Base-by-base conservation (phyloP, 495 filamentous ascomycete species). In the Penicillium cinerascens region DNA sequence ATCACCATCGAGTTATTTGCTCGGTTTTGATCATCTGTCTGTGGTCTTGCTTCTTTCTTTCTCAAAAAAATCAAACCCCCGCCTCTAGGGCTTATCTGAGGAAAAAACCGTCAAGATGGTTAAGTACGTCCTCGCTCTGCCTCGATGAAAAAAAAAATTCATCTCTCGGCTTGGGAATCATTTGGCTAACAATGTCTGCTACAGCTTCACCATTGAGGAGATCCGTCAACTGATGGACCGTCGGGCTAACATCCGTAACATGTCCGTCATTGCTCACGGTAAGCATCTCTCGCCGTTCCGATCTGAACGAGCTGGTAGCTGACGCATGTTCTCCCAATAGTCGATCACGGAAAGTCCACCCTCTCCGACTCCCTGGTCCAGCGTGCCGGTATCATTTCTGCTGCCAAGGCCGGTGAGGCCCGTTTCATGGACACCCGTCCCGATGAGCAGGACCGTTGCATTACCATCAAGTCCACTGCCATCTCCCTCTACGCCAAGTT, bases 221-320 rank as follows among this genome's bases (percentile, higher is more conserved):
- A 88, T 98, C 83, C 90, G 93, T 78, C 69, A 61, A 58, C 84
- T 98, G 78, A 98, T 98, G 93, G 92, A 97, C 89, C 88, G 88
- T 74, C 84, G 87, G 78, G 87, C 86, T 69, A 98, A 98, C 82
- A 93, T 97, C 83, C 90, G 93, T 55, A 91, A 92, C 80, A 99
- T 97, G 95, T 97, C 93, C 78, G 93, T 99, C 75, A 99, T 99
- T 88, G 93, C 93, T 74, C 93, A 99, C 80, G 91, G 84, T 86
- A 75, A 68, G 82, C 47, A 54, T 45, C 50, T 47, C 27, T 47
- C 22, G 20, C n/a, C 16, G 20, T n/a, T 22, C n/a, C 20, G 41
- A 43, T 5, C 13, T n/a, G 22, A 15, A 8, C 2, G 21, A 25
- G 41, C 18, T 20, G 41, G 38, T 11, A 16, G 10, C 41, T 42